These are phyloP conservation scores for Senna siamea DNA, from an alignment of 306 rosid species.

Conservation along the genomic window DNA sequence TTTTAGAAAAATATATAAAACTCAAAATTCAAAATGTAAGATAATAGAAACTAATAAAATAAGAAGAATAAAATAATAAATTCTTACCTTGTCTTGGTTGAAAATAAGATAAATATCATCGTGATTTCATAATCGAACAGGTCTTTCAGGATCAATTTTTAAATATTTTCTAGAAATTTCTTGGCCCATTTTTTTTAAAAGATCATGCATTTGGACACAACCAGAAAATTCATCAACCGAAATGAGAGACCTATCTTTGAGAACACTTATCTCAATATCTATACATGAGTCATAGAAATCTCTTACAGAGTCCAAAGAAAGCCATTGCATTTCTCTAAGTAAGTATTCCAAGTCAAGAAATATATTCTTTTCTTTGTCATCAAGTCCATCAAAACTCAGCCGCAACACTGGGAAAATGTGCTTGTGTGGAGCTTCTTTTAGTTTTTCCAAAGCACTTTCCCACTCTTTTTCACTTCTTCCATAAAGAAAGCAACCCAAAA, in stretches of 20 bases:
- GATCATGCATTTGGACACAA: slow-evolving; percentile 26
- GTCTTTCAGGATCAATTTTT: background rate
- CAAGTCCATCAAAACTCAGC: slow-evolving; percentile 30
- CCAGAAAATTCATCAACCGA: background rate
- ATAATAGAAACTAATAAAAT: no score
- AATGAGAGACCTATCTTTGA: background rate
- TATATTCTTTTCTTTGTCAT: background rate
- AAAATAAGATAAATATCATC: background rate
- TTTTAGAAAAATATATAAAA: no score
- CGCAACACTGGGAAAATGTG: background rate
- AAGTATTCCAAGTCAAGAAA: slow-evolving; percentile 1
- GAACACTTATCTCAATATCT: background rate
- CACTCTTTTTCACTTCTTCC: slow-evolving; percentile 1
- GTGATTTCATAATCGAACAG: slow-evolving; percentile 14
- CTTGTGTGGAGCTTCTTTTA: background rate
- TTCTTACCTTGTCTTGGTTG: background rate
- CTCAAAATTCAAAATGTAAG: no score
- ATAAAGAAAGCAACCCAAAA: slow-evolving; percentile 18
- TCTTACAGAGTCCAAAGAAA: background rate
- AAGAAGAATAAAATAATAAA: no score
- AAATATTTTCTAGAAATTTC: background rate
- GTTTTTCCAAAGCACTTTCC: background rate
- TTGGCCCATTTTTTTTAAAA: background rate
- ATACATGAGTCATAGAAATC: background rate
- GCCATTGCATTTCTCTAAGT: fast-evolving